Conservation (phyloP, 441 rosid species). For the Jatropha multifida region DNA sequence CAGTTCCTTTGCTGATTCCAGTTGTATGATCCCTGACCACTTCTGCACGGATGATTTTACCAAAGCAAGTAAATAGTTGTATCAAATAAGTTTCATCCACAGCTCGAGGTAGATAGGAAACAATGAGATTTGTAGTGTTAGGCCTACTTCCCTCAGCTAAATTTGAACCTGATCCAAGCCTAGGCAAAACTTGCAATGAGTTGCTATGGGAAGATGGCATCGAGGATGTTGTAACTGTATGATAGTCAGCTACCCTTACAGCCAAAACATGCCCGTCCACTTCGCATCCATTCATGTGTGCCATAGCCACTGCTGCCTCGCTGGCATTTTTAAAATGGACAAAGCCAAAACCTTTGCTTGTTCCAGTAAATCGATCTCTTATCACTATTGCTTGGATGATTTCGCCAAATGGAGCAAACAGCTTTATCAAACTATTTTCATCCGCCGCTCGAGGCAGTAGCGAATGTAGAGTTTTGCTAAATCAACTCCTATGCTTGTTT, state of each 20-base stretch:
- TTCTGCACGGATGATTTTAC: neutral
- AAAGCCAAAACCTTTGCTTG: neutral
- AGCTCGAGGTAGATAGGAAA: neutral
- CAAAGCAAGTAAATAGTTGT: neutral
- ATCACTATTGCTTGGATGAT: neutral
- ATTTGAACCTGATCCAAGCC: neutral
- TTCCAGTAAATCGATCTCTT: constrained; percentile 4
- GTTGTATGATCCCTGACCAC: neutral
- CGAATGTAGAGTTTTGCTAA: neutral
- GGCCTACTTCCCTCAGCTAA: neutral
- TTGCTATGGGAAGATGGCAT: neutral
- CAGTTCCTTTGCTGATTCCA: constrained; percentile 11
- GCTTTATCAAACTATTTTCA: constrained; percentile 10
- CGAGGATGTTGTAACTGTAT: neutral
- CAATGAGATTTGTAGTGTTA: neutral
- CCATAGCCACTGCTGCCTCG: constrained; percentile 2
- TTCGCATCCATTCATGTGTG: neutral
- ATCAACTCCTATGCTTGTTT: neutral
- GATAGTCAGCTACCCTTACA: neutral
- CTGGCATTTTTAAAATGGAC: constrained; percentile 4
- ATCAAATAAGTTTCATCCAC: constrained; percentile 5
- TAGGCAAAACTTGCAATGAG: neutral
- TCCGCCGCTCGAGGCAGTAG: neutral
- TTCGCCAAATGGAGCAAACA: constrained; percentile 13
- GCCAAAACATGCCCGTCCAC: constrained; percentile 7